A percentile compares a stretch with the other conserved stretches of the same genome.
These are phyloP conservation scores for Trichoderma endophyticum DNA, from an alignment of 2,329 filamentous ascomycete genomes.

Conservation along the genomic window DNA sequence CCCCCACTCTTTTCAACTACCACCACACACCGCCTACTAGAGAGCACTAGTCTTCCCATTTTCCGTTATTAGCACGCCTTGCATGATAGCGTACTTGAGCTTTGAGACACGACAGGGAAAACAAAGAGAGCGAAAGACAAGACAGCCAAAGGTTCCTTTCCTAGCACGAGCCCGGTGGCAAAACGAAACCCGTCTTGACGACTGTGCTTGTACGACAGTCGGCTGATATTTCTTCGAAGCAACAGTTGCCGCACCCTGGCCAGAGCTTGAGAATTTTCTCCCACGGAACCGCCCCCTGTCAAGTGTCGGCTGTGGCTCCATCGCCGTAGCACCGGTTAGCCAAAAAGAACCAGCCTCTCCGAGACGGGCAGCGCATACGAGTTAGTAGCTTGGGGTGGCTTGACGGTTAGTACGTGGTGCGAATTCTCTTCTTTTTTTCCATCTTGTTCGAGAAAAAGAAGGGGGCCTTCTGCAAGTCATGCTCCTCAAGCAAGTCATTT, in stretches of 20 bases:
- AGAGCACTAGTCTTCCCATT: slow-evolving; percentile 6
- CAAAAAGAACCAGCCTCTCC: slow-evolving; percentile 18
- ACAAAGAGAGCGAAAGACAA: neutral
- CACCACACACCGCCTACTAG: slow-evolving; percentile 12
- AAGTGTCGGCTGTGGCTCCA: slow-evolving; percentile 17
- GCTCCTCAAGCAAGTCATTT: slow-evolving; percentile 7
- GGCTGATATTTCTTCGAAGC: slow-evolving; percentile 9
- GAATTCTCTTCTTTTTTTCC: neutral
- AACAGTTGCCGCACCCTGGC: neutral
- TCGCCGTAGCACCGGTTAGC: neutral
- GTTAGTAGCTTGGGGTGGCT: neutral
- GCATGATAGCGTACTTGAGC: slow-evolving; percentile 9
- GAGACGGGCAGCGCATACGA: slow-evolving; percentile 9
- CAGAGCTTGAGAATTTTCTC: slow-evolving; percentile 13
- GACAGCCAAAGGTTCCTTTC: neutral
- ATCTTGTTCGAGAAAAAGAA: neutral
- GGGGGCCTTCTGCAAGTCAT: slow-evolving; percentile 8
- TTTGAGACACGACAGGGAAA: slow-evolving; percentile 8
- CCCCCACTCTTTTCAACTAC: slow-evolving; percentile 7
- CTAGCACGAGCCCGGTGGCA: slow-evolving; percentile 8
- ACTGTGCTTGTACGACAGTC: neutral
- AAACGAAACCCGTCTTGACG: neutral
- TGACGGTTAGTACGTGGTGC: slow-evolving; percentile 12
- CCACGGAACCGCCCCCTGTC: slow-evolving; percentile 14
- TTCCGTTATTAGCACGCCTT: slow-evolving; percentile 16